Base-by-base conservation (phyloP, 192 early-diverging fungal genomes). In the Entrophospora sp. region DNA sequence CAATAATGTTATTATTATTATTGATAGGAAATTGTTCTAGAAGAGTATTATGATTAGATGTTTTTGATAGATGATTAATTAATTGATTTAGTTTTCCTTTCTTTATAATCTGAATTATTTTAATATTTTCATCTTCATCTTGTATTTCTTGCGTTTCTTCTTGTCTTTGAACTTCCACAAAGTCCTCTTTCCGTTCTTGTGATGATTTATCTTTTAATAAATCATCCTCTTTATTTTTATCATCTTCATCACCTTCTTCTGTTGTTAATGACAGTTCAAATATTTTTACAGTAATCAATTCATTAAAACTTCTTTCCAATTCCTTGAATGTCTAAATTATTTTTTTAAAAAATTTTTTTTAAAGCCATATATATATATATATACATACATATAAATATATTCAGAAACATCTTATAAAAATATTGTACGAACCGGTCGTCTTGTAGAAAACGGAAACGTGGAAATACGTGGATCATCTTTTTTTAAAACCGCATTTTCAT, bases 381-480 rank as follows among this genome's bases (percentile, higher is more conserved):
- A 55, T 12, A 6, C 22, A 55, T 28, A 13, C 16, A 16, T 45
- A 6, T 22, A 46, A 44, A 37, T 31, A 1, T 27, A 43, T 22
- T 20, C 1, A 25, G 12, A 2, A 81, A 42, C 9, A 51, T 58
- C 1, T 42, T 30, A 37, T 81, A 80, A 5, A 73, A 66, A 16
- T 66, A 74, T 12, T 64, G 58, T 36, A 81, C 66, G 44, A 71
- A 79, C 22, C 6, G 93, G 92, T 2, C 92, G 81, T 1, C 80
- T 78, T 20, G 91, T 91, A 0, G 88, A 76, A 69, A 95, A 91
- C 0, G 94, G 94, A 60, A 91, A 79, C 6, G 78, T 73, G 0
- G 83, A 77, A 37, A 95, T 75, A 1, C 80, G 69, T 12, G 73
- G 61, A 46, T 89, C 84, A 28, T 70, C 71, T 62, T 65, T 46